phyloP scores from a whole-genome alignment of 1,284 basidiomycete species.

The Ustanciosporium gigantosporum region DNA sequence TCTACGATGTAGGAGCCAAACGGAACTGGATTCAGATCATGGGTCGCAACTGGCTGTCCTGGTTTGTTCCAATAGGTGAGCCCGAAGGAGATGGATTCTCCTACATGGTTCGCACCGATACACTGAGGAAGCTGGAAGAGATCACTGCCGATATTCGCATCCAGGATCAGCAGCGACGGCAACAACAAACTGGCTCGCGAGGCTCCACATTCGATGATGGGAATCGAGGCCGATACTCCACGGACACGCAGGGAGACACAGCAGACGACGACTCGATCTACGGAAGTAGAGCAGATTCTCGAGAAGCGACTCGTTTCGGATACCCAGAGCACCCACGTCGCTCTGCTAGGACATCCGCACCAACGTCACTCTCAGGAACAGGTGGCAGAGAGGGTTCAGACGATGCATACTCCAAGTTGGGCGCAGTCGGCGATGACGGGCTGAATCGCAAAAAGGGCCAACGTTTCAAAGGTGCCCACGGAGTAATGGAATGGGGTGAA shows the following conservation, averaged over 20 bases:
- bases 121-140: conserved; percentile 32
- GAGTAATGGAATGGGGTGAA: conserved; percentile 45
- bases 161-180: conserved; percentile 1
- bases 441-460: conserved; percentile 16
- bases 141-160: conserved; percentile 31
- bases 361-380: no score
- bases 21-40: conserved; percentile 49
- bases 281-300: not conserved
- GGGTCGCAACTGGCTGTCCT: conserved; percentile 38
- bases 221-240: no score
- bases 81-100: conserved; percentile 35
- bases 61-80: conserved; percentile 48
- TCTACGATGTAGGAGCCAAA: conserved; percentile 48
- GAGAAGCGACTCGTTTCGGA: conserved; percentile 10
- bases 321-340: no score
- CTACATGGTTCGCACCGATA: conserved; percentile 30
- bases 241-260: conserved; percentile 2
- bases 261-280: conserved; percentile 33
- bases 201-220: not conserved
- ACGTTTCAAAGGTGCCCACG: conserved; percentile 33
- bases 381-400: no score
- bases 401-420: not conserved
- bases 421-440: conserved; percentile 1
- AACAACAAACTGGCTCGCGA: not conserved
- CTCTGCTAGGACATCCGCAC: not conserved